Base-by-base conservation (phyloP, 1,284 basidiomycete genomes). In the Sanghuangporus sanghuang region DNA sequence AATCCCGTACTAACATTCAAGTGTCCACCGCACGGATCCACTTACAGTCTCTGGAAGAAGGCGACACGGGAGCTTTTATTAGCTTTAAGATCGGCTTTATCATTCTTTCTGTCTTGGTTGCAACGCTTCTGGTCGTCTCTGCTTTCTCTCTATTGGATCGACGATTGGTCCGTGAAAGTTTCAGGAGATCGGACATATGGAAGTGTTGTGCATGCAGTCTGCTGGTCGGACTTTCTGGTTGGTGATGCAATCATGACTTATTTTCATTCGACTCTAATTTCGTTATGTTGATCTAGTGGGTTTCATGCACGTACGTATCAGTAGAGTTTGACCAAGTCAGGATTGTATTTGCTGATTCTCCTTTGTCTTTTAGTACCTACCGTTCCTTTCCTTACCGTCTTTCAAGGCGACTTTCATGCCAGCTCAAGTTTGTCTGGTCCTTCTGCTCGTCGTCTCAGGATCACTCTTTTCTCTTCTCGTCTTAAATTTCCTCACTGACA, bases 201-300 rank as follows among this genome's bases (percentile, higher is more conserved):
- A 27, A 35, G 12, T 56, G 42, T 21, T 38, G 23, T 16, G 18
- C 59, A 40, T 63, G 61, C 50, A 61, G 61, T 46, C n/a, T 59
- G n/a, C 40, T 56, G 18, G 53, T 63, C 38, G 64, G 64, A 55
- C 50, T 65, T 38, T 65, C 64, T 38, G 61, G 64, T 65, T 16
- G 18, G 64, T 65, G 8, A 35, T 16, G 4, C 14, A 27, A 42
- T 27, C n/a, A 21, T 23, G 23, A 23, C 23, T 23, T 23, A 12
- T 48, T 61, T 18, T 16, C 14, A 6, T 27, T 42, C 18, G 11
- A 14, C n/a, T 42, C 54, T 53, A 8, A 48, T 23, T 36, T 11
- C 16, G 3, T 11, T 44, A 2, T 32, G 7, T 21, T 59, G 21
- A 35, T 39, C 1, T 39, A 65, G 64, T 59, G 23, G 55, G 48